Conservation (phyloP, 2,329 filamentous ascomycete genomes). For the Aspergillus viridinutans region DNA sequence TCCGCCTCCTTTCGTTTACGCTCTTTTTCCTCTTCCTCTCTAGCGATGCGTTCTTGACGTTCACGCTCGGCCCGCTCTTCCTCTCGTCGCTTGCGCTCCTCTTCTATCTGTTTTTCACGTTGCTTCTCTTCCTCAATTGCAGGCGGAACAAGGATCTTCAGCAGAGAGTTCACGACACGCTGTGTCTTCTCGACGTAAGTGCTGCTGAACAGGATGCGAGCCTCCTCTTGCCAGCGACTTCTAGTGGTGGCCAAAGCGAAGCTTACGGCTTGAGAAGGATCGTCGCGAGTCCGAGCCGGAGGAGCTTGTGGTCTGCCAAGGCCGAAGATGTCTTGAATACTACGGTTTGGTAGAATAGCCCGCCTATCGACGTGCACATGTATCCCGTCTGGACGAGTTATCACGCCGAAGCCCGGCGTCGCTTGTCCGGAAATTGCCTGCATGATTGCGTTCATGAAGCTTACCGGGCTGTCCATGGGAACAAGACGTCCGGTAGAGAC, state of each 20-base stretch:
- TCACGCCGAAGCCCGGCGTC: conserved; percentile 40
- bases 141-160: conserved; percentile 72
- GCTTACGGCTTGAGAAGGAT: conserved; percentile 64
- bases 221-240: conserved; percentile 83
- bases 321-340: conserved; percentile 47
- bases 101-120: conserved; percentile 56
- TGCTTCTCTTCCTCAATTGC: conserved; percentile 78
- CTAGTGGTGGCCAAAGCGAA: conserved; percentile 70
- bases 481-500: conserved; percentile 42
- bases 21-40: conserved; percentile 69
- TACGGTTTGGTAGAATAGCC: conserved; percentile 46
- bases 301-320: conserved; percentile 28
- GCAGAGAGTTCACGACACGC: conserved; percentile 64
- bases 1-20: conserved; percentile 65
- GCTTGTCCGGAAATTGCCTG: conserved; percentile 49
- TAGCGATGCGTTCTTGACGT: conserved; percentile 59
- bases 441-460: conserved; percentile 56
- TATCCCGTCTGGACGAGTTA: conserved; percentile 48
- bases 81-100: conserved; percentile 56
- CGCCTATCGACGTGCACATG: conserved; percentile 53
- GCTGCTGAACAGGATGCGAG: conserved; percentile 75
- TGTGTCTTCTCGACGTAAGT: conserved; percentile 65
- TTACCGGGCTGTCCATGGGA: conserved; percentile 49
- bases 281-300: conserved; percentile 40
- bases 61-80: conserved; percentile 59